These are phyloP conservation scores for Dryas octopetala DNA, from an alignment of 306 rosid species.

Conservation along the genomic window DNA sequence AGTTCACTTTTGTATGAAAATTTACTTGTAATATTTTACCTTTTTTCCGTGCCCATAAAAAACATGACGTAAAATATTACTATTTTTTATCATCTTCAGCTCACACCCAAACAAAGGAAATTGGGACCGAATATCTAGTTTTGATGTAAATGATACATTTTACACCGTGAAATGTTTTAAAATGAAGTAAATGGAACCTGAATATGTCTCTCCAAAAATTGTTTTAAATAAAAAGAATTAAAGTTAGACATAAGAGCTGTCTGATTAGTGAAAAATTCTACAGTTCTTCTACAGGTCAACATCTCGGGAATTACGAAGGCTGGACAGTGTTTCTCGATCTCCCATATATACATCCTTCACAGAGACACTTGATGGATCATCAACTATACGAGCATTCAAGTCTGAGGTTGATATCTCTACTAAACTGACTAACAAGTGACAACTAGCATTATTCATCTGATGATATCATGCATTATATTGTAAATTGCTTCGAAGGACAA, in stretches of 20 bases:
- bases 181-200: too few species aligned
- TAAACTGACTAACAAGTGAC: slow-evolving; percentile 1
- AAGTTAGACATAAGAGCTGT: slow-evolving; percentile 1
- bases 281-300: slow-evolving; percentile 96
- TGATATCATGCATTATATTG: neutral
- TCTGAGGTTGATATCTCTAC: slow-evolving; percentile 57
- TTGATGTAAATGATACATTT: too few species aligned
- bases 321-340: slow-evolving; percentile 95
- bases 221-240: too few species aligned
- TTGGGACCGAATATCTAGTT: too few species aligned
- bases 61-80: neutral
- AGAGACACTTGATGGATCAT: slow-evolving; percentile 88
- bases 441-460: neutral
- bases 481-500: neutral
- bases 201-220: too few species aligned
- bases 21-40: neutral
- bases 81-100: neutral
- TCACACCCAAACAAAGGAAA: too few species aligned
- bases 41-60: neutral
- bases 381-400: slow-evolving; percentile 85
- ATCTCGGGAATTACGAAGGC: slow-evolving; percentile 86
- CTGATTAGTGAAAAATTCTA: slow-evolving; percentile 23
- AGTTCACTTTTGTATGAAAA: neutral
- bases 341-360: slow-evolving; percentile 94
- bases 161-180: too few species aligned